Evolutionary conservation across 2,329 filamentous ascomycete species (phyloP).

Genomic region (Penicillium polonicum): DNA sequence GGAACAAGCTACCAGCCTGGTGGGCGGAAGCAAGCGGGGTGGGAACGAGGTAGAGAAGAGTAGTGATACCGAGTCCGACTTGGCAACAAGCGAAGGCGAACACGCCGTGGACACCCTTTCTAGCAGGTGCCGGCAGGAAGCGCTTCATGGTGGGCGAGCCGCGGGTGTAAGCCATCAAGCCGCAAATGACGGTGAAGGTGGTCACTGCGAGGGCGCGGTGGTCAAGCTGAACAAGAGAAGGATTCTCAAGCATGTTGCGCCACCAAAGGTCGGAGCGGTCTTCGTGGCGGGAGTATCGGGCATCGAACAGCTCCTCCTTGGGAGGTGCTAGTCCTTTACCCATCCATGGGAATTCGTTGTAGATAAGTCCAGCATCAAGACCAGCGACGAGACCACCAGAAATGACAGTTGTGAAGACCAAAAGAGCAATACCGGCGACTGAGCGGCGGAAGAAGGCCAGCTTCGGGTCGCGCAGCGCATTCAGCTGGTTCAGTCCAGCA

Average conservation of each 20-base stretch:
- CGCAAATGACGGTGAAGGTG: conserved; percentile 77
- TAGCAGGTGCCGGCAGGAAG: conserved; percentile 56
- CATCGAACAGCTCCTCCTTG: conserved; percentile 75
- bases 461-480: conserved; percentile 63
- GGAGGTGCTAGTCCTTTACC: conserved; percentile 79
- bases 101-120: conserved; percentile 71
- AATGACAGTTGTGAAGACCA: conserved; percentile 88
- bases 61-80: conserved; percentile 82
- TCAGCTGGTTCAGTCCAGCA: conserved; percentile 59
- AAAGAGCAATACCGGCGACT: conserved; percentile 65
- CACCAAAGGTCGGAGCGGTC: conserved; percentile 86
- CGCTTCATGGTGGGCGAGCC: conserved; percentile 63
- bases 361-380: conserved; percentile 93
- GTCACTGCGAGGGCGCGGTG: conserved; percentile 89
- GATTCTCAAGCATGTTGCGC: conserved; percentile 98
- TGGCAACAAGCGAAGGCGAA: conserved; percentile 81
- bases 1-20: conserved; percentile 82
- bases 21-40: conserved; percentile 84
- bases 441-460: conserved; percentile 71
- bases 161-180: conserved; percentile 77
- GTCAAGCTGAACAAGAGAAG: conserved; percentile 89
- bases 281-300: conserved; percentile 76
- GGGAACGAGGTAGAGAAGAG: conserved; percentile 91
- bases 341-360: conserved; percentile 98
- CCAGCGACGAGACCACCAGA: conserved; percentile 92